These are phyloP conservation scores for Patellifolia procumbens DNA, from an alignment of 179 eudicot species.

Conservation along the genomic window DNA sequence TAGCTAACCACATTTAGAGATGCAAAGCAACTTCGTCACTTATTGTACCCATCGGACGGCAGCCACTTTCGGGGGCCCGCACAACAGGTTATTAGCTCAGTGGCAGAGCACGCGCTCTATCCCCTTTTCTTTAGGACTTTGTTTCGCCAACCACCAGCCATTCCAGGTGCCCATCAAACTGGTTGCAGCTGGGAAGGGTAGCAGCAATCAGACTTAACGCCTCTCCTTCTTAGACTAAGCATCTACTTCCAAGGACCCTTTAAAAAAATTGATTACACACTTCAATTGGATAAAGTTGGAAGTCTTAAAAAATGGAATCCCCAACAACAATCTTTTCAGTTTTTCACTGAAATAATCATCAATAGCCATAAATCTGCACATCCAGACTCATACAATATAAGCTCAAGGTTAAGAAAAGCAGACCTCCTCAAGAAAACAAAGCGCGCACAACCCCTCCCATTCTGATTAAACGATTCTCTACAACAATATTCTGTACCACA, in stretches of 20 bases:
- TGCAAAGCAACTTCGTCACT: too few relatives aligned
- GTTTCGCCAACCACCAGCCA: neutral
- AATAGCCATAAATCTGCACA: neutral
- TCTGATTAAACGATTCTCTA: constrained; percentile 92
- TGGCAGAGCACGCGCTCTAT: too few relatives aligned
- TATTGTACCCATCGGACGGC: too few relatives aligned
- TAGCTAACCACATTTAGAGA: neutral
- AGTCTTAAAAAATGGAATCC: neutral
- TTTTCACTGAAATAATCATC: neutral
- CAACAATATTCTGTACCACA: constrained; percentile 83
- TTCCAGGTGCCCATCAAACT: neutral
- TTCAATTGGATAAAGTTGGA: constrained; percentile 4
- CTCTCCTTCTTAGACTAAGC: neutral
- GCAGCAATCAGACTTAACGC: too few relatives aligned
- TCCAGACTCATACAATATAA: neutral
- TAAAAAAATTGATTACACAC: neutral
- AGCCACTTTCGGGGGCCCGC: too few relatives aligned
- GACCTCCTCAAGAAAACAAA: constrained; percentile 96
- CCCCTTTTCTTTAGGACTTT: too few relatives aligned
- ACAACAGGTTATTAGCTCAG: too few relatives aligned
- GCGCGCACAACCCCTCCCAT: constrained; percentile 84
- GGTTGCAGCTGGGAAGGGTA: neutral
- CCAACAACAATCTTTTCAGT: neutral
- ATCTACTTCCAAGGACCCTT: neutral
- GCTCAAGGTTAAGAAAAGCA: constrained; percentile 4